Evolutionary conservation across 2,329 filamentous ascomycete species (phyloP).

Genomic region (Penicillium sp.): DNA sequence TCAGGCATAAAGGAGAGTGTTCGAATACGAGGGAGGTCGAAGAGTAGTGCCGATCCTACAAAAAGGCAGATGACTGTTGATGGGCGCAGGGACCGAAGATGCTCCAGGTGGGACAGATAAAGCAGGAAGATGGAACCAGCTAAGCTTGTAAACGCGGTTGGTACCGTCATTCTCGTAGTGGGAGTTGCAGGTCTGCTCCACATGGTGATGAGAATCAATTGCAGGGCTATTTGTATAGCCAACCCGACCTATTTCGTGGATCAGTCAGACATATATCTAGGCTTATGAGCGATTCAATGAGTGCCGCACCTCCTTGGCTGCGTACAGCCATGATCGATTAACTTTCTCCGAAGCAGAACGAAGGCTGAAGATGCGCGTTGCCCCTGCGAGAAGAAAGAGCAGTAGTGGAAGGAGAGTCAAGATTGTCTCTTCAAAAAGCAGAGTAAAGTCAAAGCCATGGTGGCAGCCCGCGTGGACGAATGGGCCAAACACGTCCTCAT

Average conservation of each 20-base stretch:
- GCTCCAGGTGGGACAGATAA: conserved; percentile 24
- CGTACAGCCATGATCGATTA: conserved; percentile 25
- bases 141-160: conserved; percentile 10
- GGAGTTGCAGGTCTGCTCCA: conserved; percentile 15
- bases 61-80: conserved; percentile 21
- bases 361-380: conserved; percentile 12
- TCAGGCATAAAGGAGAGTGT: conserved; percentile 20
- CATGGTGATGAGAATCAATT: conserved; percentile 13
- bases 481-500: conserved; percentile 32
- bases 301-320: conserved; percentile 16
- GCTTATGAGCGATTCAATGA: not conserved
- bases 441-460: conserved; percentile 35
- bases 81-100: conserved; percentile 21
- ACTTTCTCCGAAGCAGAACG: conserved; percentile 13
- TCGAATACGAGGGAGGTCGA: conserved; percentile 22
- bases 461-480: conserved; percentile 25
- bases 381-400: not conserved
- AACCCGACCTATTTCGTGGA: conserved; percentile 5
- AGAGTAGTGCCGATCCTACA: conserved; percentile 10
- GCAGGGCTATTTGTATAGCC: conserved; percentile 16
- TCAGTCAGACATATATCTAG: not conserved
- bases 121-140: conserved; percentile 7
- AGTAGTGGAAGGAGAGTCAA: conserved; percentile 20
- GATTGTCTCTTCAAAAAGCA: conserved; percentile 36
- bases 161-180: conserved; percentile 18